Conservation (phyloP, 257 asterid species). For the Schizonepeta tenuifolia region DNA sequence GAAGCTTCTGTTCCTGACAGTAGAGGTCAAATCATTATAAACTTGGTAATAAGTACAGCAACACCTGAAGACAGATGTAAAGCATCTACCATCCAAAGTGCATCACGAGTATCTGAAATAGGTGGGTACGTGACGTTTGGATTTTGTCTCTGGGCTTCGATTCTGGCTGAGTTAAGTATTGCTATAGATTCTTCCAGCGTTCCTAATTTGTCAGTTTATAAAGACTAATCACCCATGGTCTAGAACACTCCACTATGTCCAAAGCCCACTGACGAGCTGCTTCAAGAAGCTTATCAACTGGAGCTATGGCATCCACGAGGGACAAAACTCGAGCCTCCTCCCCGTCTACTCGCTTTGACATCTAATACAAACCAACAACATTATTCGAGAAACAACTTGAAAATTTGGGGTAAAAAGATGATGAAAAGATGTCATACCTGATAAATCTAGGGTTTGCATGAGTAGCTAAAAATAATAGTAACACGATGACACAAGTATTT, state of each 20-base stretch:
- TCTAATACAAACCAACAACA: conserved; percentile 38
- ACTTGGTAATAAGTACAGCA: conserved; percentile 5
- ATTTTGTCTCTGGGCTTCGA: conserved; percentile 41
- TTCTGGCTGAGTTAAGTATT: conserved; percentile 52
- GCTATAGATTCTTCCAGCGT: no score
- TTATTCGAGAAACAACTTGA: conserved; percentile 6
- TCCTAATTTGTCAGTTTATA: conserved; percentile 56
- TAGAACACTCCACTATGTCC: conserved; percentile 50
- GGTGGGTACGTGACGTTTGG: conserved; percentile 50
- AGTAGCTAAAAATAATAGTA: no score
- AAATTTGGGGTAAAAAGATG: not conserved
- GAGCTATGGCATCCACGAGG: conserved; percentile 62
- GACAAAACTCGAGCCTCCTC: conserved; percentile 48
- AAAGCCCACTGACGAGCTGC: conserved; percentile 62
- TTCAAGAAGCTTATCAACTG: conserved; percentile 52
- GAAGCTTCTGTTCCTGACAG: conserved; percentile 59
- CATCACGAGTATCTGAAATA: conserved; percentile 50
- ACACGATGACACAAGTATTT: no score
- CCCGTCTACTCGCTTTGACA: conserved; percentile 60
- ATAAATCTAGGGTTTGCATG: no score
- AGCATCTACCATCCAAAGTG: conserved; percentile 50
- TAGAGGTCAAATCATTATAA: conserved; percentile 23
- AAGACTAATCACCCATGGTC: conserved; percentile 54
- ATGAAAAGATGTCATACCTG: conserved; percentile 37
- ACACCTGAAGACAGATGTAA: conserved; percentile 14